Conservation (phyloP, 164 flowering plant genomes). For the Stephania japonica region DNA sequence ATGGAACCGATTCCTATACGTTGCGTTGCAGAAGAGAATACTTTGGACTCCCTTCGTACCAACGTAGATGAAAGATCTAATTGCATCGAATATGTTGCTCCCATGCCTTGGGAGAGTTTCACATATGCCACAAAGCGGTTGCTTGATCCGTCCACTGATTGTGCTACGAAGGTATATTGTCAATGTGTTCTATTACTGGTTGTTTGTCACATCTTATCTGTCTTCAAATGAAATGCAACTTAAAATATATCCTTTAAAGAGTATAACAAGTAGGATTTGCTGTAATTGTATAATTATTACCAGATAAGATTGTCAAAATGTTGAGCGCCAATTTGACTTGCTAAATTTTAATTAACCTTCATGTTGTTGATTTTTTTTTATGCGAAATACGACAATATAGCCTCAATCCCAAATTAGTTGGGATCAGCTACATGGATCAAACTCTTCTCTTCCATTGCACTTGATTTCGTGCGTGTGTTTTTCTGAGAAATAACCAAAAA, state of each 20-base stretch:
- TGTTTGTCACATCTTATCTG: neutral
- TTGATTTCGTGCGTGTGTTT: too few relatives aligned
- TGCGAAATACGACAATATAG: too few relatives aligned
- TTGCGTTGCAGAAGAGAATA: constrained; percentile 65
- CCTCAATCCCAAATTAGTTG: too few relatives aligned
- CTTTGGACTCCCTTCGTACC: constrained; percentile 32
- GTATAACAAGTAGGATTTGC: neutral
- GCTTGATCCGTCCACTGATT: constrained; percentile 49
- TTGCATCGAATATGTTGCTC: constrained; percentile 21
- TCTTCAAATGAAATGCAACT: neutral
- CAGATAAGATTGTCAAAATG: neutral
- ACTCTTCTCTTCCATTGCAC: too few relatives aligned
- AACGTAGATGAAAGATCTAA: constrained; percentile 25
- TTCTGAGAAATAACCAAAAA: too few relatives aligned
- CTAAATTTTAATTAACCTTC: neutral
- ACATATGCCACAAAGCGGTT: constrained; percentile 63
- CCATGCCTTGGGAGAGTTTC: constrained; percentile 87
- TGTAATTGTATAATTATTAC: neutral
- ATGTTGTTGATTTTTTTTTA: too few relatives aligned
- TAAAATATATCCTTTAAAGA: neutral
- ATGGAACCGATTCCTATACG: constrained; percentile 65
- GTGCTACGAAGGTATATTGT: constrained; percentile 52
- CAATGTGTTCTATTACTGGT: neutral
- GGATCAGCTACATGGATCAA: too few relatives aligned
- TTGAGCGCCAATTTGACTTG: neutral